Base-by-base conservation (phyloP, 805 yeast species). In the Cyberlindnera misumaiensis region DNA sequence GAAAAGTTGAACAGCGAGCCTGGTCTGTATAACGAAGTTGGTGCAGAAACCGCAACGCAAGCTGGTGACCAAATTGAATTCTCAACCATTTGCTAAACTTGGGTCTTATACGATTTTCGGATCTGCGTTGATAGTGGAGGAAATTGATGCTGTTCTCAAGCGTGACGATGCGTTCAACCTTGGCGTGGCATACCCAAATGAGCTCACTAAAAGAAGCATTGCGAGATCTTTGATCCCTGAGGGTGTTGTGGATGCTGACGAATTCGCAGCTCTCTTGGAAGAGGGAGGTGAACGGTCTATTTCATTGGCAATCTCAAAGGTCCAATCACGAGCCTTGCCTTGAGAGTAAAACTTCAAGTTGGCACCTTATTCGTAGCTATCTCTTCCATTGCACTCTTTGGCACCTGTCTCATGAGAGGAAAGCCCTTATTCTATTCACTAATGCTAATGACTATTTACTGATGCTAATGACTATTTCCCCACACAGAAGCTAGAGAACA, bases 401-500 rank as follows among this genome's bases (percentile, higher is more conserved):
- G n/a, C n/a, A n/a, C n/a, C n/a, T n/a, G n/a, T n/a, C n/a, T n/a
- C 24, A 20, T 20, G 24, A 5, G 8, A 20, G 5, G 24, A 20
- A 20, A 20, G 8, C 8, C 8, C 24, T 20, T 8, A 6, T 20
- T 20, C 24, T 20, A 20, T 20, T 6, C 8, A 20, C 8, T 20
- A 20, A 5, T 20, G 8, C 24, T 20, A 5, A 20, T 20, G 24
- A 8, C 47, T 63, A 90, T 59, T 90, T 90, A n/a, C n/a, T n/a
- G n/a, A n/a, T n/a, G n/a, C 24, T 20, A 5, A 20, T 20, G 24
- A 8, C 47, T 63, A 90, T 59, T 90, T 90, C 0, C 98, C 98
- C 16, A 93, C 87, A 59, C 98, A 93, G 57, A 93, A 93, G 44
- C 78, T 83, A 3, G 95, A 80, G 55, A 93, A 93, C 0, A 93